Base-by-base conservation (phyloP, 2,329 filamentous ascomycete species). In the Passalora sequoiae region DNA sequence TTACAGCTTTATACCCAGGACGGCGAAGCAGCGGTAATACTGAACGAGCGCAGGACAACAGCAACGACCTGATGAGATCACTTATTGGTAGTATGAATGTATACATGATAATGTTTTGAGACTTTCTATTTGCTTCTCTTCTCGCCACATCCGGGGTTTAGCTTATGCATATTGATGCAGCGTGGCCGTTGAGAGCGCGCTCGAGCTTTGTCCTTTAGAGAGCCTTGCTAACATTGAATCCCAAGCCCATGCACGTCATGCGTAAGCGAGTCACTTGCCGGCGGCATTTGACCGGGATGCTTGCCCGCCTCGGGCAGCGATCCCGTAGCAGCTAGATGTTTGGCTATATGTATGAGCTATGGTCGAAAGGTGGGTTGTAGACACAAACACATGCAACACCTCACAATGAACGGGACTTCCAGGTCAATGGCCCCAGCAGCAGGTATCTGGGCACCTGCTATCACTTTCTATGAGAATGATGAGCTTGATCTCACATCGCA, bases 351-450 rank as follows among this genome's bases (percentile, higher is more conserved):
- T n/a, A n/a, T n/a, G n/a, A n/a, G n/a, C n/a, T n/a, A n/a, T n/a
- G n/a, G n/a, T n/a, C n/a, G n/a, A n/a, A n/a, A n/a, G n/a, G n/a
- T n/a, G n/a, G n/a, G n/a, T n/a, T n/a, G n/a, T n/a, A n/a, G n/a
- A n/a, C n/a, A n/a, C n/a, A n/a, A n/a, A n/a, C n/a, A n/a, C n/a
- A n/a, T n/a, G n/a, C n/a, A n/a, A n/a, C n/a, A n/a, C n/a, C n/a
- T n/a, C n/a, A 47, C 16, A 20, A 56, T 53, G 48, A 55, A 55
- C 44, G 49, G 47, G 32, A 28, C 35, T 37, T 38, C 40, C 21
- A 25, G 38, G 22, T 19, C 41, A 20, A 42, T 37, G 24, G 87
- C 84, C 6, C 86, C 86, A 4, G 46, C 53, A 25, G 42, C 60
- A 2, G 61, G 61, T 19, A 53, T 63, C 38, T 64, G 60, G 59